These are phyloP conservation scores for Xanthoconium purpureum DNA, from an alignment of 768 basidiomycete species.

Conservation along the genomic window DNA sequence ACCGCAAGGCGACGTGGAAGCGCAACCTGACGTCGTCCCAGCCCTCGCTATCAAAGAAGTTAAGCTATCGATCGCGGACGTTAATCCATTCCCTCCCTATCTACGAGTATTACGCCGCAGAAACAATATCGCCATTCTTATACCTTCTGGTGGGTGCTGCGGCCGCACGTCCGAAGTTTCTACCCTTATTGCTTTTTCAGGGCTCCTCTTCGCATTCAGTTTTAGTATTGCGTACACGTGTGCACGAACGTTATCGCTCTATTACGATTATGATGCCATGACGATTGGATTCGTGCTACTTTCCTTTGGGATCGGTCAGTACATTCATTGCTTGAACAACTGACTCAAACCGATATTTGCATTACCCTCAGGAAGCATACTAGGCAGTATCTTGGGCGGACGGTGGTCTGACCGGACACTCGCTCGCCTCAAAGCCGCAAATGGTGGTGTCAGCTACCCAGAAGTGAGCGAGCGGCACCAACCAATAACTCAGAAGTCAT, in stretches of 20 bases:
- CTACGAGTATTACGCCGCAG: constrained; percentile 52
- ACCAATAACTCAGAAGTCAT: neutral
- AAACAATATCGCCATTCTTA: constrained; percentile 67
- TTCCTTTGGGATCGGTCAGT: constrained; percentile 64
- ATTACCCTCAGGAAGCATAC: constrained; percentile 38
- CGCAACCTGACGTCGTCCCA: constrained; percentile 10
- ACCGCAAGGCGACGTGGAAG: constrained; percentile 25
- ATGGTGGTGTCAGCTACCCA: constrained; percentile 52
- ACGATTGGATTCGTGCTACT: constrained; percentile 77
- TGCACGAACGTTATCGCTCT: constrained; percentile 61
- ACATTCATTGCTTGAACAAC: neutral
- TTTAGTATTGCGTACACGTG: constrained; percentile 74
- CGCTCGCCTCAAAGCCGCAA: constrained; percentile 41
- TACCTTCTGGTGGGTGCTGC: constrained; percentile 28
- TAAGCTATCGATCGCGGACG: constrained; percentile 60
- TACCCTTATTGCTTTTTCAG: constrained; percentile 33
- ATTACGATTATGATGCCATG: constrained; percentile 69
- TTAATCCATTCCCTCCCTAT: constrained; percentile 71
- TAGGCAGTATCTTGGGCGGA: constrained; percentile 58
- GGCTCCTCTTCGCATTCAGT: constrained; percentile 65
- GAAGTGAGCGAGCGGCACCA: constrained; percentile 48
- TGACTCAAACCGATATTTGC: neutral
- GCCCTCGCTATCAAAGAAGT: constrained; percentile 32
- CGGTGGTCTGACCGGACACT: constrained; percentile 57
- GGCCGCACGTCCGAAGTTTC: neutral